Evolutionary conservation across 176 grass and related monocot genomes (phyloP).

Genomic region (Metroxylon sagu): DNA sequence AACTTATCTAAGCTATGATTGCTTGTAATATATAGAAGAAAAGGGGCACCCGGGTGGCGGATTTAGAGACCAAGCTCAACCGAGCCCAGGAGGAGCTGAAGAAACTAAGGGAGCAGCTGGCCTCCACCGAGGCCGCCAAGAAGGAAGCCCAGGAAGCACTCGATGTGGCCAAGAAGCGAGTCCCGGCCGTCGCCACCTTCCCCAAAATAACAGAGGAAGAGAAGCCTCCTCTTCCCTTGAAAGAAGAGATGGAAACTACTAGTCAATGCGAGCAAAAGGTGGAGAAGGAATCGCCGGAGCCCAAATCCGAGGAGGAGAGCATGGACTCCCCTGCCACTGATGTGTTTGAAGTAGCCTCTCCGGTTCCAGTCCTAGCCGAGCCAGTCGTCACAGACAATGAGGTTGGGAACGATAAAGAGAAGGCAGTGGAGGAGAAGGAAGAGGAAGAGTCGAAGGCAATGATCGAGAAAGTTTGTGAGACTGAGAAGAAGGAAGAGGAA

Average conservation of each 20-base stretch:
- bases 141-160: slow-evolving; percentile 53
- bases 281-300: not conserved
- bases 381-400: not conserved
- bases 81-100: slow-evolving; percentile 47
- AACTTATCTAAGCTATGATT: too few species aligned
- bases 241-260: not conserved
- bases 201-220: slow-evolving; percentile 6
- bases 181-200: not conserved
- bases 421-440: too few species aligned
- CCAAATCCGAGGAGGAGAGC: not conserved
- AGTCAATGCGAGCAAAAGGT: not conserved
- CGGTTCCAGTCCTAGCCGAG: not conserved
- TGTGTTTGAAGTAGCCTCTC: not conserved
- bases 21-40: slow-evolving; percentile 37
- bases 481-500: too few species aligned
- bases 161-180: slow-evolving; percentile 48
- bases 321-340: not conserved
- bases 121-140: slow-evolving; percentile 44
- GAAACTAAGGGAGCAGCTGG: slow-evolving; percentile 52
- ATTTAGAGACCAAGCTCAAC: slow-evolving; percentile 62
- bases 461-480: too few species aligned
- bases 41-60: slow-evolving; percentile 36
- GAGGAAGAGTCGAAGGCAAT: too few species aligned
- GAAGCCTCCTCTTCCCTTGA: not conserved
- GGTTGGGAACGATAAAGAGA: not conserved